Evolutionary conservation across 1,284 basidiomycete species (phyloP), one percentile per base, ranked within the genome.

Genomic region (Rhodotorula glutinis): DNA sequence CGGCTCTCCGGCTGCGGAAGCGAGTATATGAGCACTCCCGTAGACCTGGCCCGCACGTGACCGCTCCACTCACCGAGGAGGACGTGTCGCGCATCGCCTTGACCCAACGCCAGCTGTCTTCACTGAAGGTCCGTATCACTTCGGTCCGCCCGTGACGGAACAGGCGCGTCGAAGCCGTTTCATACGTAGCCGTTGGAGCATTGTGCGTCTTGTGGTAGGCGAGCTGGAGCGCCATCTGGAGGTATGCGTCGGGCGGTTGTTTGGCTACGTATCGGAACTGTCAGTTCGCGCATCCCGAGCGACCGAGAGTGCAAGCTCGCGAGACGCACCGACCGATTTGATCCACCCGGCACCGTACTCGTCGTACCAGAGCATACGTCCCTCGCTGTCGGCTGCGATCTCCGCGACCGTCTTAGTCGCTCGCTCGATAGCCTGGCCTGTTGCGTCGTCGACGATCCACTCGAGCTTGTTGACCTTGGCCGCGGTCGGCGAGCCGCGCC

Each of bases 101-200:
- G 17, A 95, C 88, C 81, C 90, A 96, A 4, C 82, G 82, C 65
- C 90, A 85, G 67, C 87, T 88, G 75, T 95, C 90, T 40, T 81
- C 81, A 59, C 87, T 90, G 53, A 91, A 83, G 0, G 88, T 86
- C 52, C 94, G 86, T 62, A 98, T 89, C 1, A 92, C 93, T 76
- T 98, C 95, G 1, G 95, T 98, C 19, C 95, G 86, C 13, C 92
- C 95, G 75, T 89, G 88, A 72, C 88, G 83, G 82, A 95, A 96
- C 75, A 90, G 83, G n/a, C 93, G 85, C 2, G 95, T 98, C 38
- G 93, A 85, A 0, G 89, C 91, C 0, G 94, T 97, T 81, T 98
- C 94, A 79, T 98, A 98, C 9, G 92, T 95, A 4, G 94, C 91
- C 2, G 90, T 90, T 75, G 91, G 88, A 71, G 83, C 81, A 19